phyloP scores from a whole-genome alignment of 2,329 filamentous ascomycete species.

The Penicillium sp. region DNA sequence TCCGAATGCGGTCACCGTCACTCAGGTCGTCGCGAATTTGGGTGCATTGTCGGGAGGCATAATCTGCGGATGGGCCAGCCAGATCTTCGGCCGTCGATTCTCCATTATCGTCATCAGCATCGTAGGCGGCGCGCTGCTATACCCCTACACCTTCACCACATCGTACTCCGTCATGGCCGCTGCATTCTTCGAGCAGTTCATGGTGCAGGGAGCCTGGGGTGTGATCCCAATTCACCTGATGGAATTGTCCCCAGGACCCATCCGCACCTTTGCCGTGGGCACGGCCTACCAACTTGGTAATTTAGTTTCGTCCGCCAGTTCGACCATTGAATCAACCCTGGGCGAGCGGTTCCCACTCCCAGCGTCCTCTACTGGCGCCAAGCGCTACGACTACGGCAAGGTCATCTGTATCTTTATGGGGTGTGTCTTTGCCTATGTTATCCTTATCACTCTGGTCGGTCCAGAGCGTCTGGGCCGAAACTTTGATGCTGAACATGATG shows the following conservation, averaged over 20 bases:
- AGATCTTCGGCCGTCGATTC: slow-evolving; percentile 68
- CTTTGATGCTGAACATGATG: slow-evolving; percentile 50
- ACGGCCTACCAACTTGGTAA: slow-evolving; percentile 65
- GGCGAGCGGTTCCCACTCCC: slow-evolving; percentile 73
- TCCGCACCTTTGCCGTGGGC: slow-evolving; percentile 64
- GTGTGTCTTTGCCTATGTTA: slow-evolving; percentile 68
- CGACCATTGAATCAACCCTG: slow-evolving; percentile 73
- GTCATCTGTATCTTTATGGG: slow-evolving; percentile 93
- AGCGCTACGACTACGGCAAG: slow-evolving; percentile 71
- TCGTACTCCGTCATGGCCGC: slow-evolving; percentile 68
- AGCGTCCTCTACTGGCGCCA: slow-evolving; percentile 48
- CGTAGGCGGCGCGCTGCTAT: slow-evolving; percentile 72
- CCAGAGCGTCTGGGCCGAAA: slow-evolving; percentile 50
- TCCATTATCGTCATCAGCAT: slow-evolving; percentile 65
- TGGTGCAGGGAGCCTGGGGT: slow-evolving; percentile 74
- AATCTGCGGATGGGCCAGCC: slow-evolving; percentile 64
- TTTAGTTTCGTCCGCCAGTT: slow-evolving; percentile 60
- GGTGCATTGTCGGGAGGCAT: slow-evolving; percentile 70
- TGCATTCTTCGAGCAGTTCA: slow-evolving; percentile 82
- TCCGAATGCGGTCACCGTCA: slow-evolving; percentile 62
- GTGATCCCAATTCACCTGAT: slow-evolving; percentile 70
- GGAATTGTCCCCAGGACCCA: slow-evolving; percentile 61
- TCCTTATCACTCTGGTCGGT: slow-evolving; percentile 50
- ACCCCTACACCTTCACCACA: slow-evolving; percentile 74
- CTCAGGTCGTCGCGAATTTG: slow-evolving; percentile 70